Evolutionary conservation across 1,284 basidiomycete genomes (phyloP).

Genomic region (Athelia psychrophila): DNA sequence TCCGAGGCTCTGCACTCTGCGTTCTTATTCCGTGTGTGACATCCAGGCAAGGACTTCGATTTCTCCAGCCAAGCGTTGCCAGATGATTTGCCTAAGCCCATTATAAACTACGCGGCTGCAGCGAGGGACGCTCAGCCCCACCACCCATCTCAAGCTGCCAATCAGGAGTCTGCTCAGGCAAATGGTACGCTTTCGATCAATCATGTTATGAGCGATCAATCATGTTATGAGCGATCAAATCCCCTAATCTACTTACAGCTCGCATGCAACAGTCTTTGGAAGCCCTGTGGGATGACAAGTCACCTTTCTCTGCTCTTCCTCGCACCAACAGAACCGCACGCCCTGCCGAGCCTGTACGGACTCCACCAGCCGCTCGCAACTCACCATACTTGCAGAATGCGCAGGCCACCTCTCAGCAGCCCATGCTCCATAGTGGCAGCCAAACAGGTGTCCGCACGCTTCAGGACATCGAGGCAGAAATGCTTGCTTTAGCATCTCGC

Average conservation of each 20-base stretch:
- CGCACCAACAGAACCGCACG: conserved; percentile 48
- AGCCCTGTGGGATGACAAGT: conserved; percentile 78
- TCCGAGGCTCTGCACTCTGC: conserved; percentile 4
- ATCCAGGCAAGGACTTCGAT: conserved; percentile 88
- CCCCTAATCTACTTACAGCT: not conserved
- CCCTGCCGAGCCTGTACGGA: conserved; percentile 13
- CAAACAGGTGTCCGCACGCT: conserved; percentile 69
- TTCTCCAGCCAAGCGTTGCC: conserved; percentile 58
- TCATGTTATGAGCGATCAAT: no score
- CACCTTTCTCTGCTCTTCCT: conserved; percentile 66
- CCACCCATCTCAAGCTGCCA: conserved; percentile 16
- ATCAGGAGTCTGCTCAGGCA: conserved; percentile 13
- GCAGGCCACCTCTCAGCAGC: conserved; percentile 20
- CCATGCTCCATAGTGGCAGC: conserved; percentile 27
- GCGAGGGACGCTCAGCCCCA: not conserved
- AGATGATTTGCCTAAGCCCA: conserved; percentile 14
- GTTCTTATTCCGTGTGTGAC: conserved; percentile 9
- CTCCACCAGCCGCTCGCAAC: conserved; percentile 17
- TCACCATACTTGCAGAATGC: conserved; percentile 27
- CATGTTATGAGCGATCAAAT: no score
- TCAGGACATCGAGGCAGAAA: conserved; percentile 94
- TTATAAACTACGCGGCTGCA: not conserved
- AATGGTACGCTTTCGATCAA: not conserved
- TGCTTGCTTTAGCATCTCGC: conserved; percentile 55
- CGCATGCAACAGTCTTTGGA: conserved; percentile 49